Conservation (phyloP, 352 stramenopile species). For the Phytophthora multivora region DNA sequence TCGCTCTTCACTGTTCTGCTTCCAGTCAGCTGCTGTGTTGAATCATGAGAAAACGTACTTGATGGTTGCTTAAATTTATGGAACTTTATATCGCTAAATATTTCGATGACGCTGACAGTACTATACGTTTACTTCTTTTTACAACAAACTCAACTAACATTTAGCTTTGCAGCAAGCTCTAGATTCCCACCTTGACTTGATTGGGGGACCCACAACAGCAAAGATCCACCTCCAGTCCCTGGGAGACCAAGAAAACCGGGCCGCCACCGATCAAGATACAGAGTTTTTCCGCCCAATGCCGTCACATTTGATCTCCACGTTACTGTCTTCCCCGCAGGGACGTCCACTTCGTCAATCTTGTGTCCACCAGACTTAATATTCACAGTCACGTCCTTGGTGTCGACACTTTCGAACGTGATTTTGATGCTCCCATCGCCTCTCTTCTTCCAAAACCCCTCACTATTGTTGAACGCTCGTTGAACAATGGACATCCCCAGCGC, state of each 20-base stretch:
- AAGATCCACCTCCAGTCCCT: constrained; percentile 35
- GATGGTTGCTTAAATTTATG: too few relatives aligned
- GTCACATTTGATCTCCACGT: constrained; percentile 32
- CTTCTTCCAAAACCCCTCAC: constrained; percentile 39
- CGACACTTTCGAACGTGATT: constrained; percentile 41
- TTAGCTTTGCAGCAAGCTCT: constrained; percentile 31
- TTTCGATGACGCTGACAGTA: background rate
- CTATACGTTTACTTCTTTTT: background rate
- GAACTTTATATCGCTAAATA: background rate
- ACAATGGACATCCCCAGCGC: constrained; percentile 45
- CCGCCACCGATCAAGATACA: constrained; percentile 51
- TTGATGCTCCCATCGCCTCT: constrained; percentile 31
- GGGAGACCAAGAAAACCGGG: constrained; percentile 37
- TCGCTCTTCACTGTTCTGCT: too few relatives aligned
- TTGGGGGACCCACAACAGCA: constrained; percentile 41
- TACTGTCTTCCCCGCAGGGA: constrained; percentile 27
- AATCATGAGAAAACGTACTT: too few relatives aligned
- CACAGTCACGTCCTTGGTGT: constrained; percentile 40
- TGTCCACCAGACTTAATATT: constrained; percentile 46
- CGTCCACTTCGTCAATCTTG: constrained; percentile 35
- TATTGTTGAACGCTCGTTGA: constrained; percentile 45
- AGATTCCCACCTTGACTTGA: constrained; percentile 24
- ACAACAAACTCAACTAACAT: constrained; percentile 15
- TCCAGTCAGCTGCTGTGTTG: too few relatives aligned
- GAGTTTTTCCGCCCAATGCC: constrained; percentile 38